phyloP scores from a whole-genome alignment of 2,329 filamentous ascomycete species.

The Trichothecium roseum region DNA sequence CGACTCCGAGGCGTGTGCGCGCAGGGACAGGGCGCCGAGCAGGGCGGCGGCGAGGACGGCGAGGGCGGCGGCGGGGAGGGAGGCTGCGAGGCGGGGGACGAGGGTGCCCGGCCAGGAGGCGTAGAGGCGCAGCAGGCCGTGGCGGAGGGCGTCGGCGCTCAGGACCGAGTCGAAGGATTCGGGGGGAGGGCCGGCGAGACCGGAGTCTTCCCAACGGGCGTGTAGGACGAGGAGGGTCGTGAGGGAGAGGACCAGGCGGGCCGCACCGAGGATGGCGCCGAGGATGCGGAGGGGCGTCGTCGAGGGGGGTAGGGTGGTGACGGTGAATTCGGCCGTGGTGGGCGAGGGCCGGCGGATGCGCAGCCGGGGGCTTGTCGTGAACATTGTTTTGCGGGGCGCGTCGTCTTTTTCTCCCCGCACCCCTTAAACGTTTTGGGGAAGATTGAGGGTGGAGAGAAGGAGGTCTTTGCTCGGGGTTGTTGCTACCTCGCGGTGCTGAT shows the following conservation, averaged over 20 bases:
- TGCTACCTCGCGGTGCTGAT: no score
- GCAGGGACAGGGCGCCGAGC: conserved; percentile 33
- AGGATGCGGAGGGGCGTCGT: conserved; percentile 37
- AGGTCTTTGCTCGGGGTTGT: no score
- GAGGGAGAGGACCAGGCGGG: conserved; percentile 32
- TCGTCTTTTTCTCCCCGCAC: no score
- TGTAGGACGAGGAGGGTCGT: conserved; percentile 37
- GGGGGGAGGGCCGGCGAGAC: conserved; percentile 13
- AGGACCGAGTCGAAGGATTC: conserved; percentile 4
- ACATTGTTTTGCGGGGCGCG: conserved; percentile 44
- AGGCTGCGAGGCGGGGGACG: conserved; percentile 18
- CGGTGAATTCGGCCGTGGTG: conserved; percentile 85
- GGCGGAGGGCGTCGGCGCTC: conserved; percentile 13
- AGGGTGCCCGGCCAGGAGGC: conserved; percentile 21
- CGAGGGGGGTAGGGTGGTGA: conserved; percentile 62
- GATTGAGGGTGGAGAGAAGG: no score
- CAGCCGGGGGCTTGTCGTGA: conserved; percentile 50
- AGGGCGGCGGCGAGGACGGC: conserved; percentile 22
- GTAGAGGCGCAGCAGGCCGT: conserved; percentile 14
- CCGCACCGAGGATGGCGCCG: conserved; percentile 29
- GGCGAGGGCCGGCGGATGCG: conserved; percentile 62
- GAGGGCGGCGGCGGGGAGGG: conserved; percentile 28
- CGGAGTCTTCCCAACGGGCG: conserved; percentile 30
- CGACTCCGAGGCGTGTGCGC: conserved; percentile 60
- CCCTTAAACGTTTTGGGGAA: no score